Evolutionary conservation across 306 rosid genomes (phyloP).

Genomic region (Prosopis cineraria): DNA sequence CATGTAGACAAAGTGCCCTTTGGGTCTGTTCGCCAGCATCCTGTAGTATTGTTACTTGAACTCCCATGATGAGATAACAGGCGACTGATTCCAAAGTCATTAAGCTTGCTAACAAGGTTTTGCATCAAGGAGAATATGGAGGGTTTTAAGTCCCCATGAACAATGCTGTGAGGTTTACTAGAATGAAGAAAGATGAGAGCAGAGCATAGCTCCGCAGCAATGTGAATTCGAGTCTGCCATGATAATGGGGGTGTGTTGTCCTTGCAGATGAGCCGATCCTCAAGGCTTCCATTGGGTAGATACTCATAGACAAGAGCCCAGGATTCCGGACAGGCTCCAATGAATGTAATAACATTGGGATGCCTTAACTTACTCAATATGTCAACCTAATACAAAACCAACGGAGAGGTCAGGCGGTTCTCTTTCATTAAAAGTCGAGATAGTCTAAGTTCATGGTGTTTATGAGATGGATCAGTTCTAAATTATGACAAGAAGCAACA

Average conservation of each 20-base stretch:
- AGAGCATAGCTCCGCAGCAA: constrained; percentile 77
- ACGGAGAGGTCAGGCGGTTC: neutral
- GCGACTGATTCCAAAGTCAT: constrained; percentile 78
- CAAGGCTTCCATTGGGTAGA: constrained; percentile 88
- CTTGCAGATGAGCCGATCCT: constrained; percentile 77
- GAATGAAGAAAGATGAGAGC: constrained; percentile 90
- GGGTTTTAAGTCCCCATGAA: constrained; percentile 88
- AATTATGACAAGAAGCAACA: neutral
- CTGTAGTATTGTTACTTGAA: constrained; percentile 43
- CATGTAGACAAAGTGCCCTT: constrained; percentile 71
- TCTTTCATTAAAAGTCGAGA: constrained; percentile 11
- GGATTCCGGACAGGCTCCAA: constrained; percentile 78
- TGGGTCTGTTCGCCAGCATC: constrained; percentile 59
- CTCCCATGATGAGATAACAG: constrained; percentile 43
- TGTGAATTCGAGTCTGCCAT: constrained; percentile 79
- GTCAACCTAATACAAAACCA: constrained; percentile 60
- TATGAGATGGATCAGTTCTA: neutral
- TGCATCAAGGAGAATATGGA: constrained; percentile 71
- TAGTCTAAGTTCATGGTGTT: neutral
- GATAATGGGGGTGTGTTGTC: constrained; percentile 69
- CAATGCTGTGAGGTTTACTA: constrained; percentile 70
- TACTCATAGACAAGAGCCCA: constrained; percentile 77
- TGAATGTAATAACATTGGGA: constrained; percentile 77
- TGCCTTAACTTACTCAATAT: constrained; percentile 80
- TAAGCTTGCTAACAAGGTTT: constrained; percentile 77